Base-by-base conservation (phyloP, 2,329 filamentous ascomycete genomes). In the Coniochaeta sp. region DNA sequence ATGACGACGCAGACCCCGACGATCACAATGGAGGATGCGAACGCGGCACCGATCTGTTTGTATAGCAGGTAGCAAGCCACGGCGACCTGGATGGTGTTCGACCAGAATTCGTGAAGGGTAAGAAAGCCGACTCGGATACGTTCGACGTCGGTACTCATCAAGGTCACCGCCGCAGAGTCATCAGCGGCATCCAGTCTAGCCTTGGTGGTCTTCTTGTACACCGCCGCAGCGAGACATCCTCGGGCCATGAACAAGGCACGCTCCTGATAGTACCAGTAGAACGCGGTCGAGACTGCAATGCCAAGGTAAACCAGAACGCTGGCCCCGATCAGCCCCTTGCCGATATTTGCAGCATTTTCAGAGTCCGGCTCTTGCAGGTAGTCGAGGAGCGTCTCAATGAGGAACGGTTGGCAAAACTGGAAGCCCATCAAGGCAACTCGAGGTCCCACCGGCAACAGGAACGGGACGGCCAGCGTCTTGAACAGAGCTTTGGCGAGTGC, bases 361-460 rank as follows among this genome's bases (percentile, higher is more conserved):
- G 67, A 62, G 33, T 67, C 57, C 26, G 69, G 62, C 33, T 67
- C 31, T 16, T 70, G 62, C 5, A 76, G 64, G 44, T 75, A 74
- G 1, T 64, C 60, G 0, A 80, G 65, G 0, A 76, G 68, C 0
- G 69, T 66, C 16, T 76, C 67, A 59, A 79, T 75, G 38, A 80
- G 72, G 26, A 79, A 74, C 0, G 77, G 76, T 54, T 77, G 76
- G 40, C 74, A 76, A 44, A 77, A 76, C 19, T 67, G 74, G 62
- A 78, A 76, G 14, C 70, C 76, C 4, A 76, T 69, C 5, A 76
- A 65, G 1, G 72, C 71, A 8, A 76, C 64, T 8, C 76, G 69
- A 1, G 76, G 74, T 1, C 68, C 66, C 1, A 78, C 62, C 0
- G 76, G 74, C 0, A 73, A 61, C 0, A 77, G 59, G 2, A 76